Conservation (phyloP, 495 filamentous ascomycete species). For the Pseudotulostoma volvatum region DNA sequence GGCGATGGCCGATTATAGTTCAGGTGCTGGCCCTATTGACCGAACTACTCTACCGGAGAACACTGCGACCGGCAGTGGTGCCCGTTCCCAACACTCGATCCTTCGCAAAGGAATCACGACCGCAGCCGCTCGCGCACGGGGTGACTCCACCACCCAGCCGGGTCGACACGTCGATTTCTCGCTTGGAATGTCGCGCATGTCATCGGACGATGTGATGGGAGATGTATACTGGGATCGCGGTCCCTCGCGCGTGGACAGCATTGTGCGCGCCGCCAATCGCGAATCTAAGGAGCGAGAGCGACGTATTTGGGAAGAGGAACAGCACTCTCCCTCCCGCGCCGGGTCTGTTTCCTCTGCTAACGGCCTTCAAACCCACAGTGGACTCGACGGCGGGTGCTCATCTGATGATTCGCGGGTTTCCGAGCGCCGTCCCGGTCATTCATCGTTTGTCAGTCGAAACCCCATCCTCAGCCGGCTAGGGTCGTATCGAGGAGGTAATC, state of each 20-base stretch:
- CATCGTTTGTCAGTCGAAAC: not conserved
- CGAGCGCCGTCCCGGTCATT: not conserved
- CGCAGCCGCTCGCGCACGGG: constrained; percentile 32
- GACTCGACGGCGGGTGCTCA: not conserved
- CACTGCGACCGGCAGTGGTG: constrained; percentile 10
- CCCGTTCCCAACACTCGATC: constrained; percentile 31
- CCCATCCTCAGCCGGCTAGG: constrained; percentile 1
- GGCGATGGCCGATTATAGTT: constrained; percentile 3
- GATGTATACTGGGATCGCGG: constrained; percentile 48
- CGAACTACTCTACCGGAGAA: constrained; percentile 16
- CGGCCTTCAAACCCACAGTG: not conserved
- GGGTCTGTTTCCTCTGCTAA: not conserved
- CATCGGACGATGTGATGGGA: constrained; percentile 43
- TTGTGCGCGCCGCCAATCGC: constrained; percentile 25
- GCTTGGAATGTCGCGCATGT: constrained; percentile 46
- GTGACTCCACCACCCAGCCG: constrained; percentile 36
- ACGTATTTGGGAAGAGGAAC: constrained; percentile 26
- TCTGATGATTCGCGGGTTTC: not conserved
- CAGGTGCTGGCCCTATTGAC: not conserved
- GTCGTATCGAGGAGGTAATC: constrained; percentile 6
- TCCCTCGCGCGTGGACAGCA: constrained; percentile 19
- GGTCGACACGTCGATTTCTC: constrained; percentile 61
- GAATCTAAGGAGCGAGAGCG: constrained; percentile 28
- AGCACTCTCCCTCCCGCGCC: not conserved
- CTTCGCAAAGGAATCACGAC: constrained; percentile 32